Evolutionary conservation across 2,329 filamentous ascomycete species (phyloP).

Genomic region (Sclerotinia spermophila): DNA sequence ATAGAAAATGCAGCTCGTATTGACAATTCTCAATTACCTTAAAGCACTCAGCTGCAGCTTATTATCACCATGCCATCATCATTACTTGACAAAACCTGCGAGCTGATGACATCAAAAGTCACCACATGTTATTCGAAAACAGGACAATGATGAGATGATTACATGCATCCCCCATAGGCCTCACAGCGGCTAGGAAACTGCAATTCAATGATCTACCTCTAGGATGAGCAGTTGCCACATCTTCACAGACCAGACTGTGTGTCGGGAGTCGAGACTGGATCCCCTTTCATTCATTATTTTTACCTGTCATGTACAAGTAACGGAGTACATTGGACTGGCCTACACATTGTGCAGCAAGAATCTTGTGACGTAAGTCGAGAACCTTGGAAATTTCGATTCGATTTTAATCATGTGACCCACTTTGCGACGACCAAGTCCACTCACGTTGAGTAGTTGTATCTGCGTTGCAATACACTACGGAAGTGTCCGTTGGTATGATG

Average conservation of each 20-base stretch:
- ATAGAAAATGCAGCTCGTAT: not conserved
- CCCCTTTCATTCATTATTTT: not conserved
- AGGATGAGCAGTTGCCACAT: not conserved
- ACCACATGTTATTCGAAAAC: not conserved
- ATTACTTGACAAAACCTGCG: not conserved
- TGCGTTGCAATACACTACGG: not conserved
- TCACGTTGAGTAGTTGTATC: not conserved
- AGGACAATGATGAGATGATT: not conserved
- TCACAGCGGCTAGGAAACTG: not conserved
- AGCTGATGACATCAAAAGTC: constrained; percentile 3
- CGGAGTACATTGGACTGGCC: not conserved
- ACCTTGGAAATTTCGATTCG: constrained; percentile 2
- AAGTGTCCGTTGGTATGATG: not conserved
- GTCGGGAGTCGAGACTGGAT: not conserved
- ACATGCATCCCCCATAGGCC: not conserved
- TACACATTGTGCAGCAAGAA: not conserved
- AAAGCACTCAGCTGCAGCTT: not conserved
- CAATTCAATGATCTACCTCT: not conserved
- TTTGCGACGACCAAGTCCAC: constrained; percentile 6
- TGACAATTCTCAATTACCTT: not conserved
- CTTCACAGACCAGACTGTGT: constrained; percentile 7
- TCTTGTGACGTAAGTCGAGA: constrained; percentile 4
- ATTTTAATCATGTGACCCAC: constrained; percentile 4
- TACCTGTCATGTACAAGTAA: not conserved
- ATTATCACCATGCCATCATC: not conserved